Evolutionary conservation across 306 rosid species (phyloP).

Genomic region (Rubus idaeus): DNA sequence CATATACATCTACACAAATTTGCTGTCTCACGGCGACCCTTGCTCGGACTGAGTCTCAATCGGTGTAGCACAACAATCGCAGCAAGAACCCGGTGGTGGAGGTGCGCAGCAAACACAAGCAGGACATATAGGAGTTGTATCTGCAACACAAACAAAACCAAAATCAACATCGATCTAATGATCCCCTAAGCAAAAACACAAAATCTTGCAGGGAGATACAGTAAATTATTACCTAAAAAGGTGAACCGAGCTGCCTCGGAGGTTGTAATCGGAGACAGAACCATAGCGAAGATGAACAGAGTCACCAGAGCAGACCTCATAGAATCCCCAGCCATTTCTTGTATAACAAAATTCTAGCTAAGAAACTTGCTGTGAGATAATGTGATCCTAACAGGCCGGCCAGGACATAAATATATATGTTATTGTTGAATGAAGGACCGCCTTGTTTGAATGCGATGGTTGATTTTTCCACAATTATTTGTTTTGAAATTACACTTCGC

Average conservation of each 20-base stretch:
- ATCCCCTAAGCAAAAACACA: neutral
- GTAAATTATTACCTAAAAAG: slow-evolving; percentile 7
- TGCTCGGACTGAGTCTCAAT: slow-evolving; percentile 19
- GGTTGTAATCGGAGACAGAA: slow-evolving; percentile 34
- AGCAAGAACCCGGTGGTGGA: slow-evolving; percentile 45
- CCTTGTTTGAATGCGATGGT: neutral
- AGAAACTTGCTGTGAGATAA: neutral
- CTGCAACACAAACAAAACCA: slow-evolving; percentile 11
- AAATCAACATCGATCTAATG: neutral
- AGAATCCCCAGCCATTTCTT: slow-evolving; percentile 27
- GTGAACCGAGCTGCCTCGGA: slow-evolving; percentile 25
- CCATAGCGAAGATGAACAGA: slow-evolving; percentile 36
- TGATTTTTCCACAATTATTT: neutral
- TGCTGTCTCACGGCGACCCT: slow-evolving; percentile 23
- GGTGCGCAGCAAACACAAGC: slow-evolving; percentile 46
- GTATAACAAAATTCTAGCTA: neutral
- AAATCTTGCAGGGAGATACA: neutral
- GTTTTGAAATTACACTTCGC: neutral
- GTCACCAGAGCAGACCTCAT: slow-evolving; percentile 27
- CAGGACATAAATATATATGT: neutral
- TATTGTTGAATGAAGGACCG: neutral
- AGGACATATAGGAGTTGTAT: slow-evolving; percentile 36
- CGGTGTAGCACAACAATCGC: slow-evolving; percentile 49
- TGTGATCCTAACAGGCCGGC: neutral
- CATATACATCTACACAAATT: neutral